These are phyloP conservation scores for Apiotrichum mycotoxinovorans DNA, from an alignment of 1,284 basidiomycete genomes.

Conservation along the genomic window DNA sequence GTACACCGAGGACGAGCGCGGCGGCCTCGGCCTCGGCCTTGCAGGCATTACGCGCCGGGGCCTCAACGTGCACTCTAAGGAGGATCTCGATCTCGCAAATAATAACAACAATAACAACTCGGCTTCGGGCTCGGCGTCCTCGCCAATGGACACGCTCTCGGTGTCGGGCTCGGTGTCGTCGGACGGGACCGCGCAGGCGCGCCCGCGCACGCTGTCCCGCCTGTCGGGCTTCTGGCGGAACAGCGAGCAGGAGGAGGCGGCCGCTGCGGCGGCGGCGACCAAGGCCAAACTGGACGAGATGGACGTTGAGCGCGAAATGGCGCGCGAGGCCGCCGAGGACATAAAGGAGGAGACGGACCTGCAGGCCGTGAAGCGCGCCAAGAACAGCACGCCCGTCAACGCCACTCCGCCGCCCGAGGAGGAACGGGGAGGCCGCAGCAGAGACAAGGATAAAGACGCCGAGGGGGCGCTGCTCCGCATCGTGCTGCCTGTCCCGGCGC, in stretches of 20 bases:
- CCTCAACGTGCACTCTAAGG: slow-evolving; percentile 29
- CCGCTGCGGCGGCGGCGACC: slow-evolving; percentile 8
- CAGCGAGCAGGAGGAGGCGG: neutral
- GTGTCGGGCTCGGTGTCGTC: neutral
- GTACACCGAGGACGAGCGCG: slow-evolving; percentile 14
- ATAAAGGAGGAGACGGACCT: slow-evolving; percentile 23
- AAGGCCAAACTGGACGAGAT: slow-evolving; percentile 34
- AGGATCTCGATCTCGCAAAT: slow-evolving; percentile 20
- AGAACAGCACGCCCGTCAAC: neutral
- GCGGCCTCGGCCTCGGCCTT: slow-evolving; percentile 29
- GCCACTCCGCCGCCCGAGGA: neutral
- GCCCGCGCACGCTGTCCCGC: neutral
- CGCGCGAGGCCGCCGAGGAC: slow-evolving; percentile 29
- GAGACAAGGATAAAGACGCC: neutral
- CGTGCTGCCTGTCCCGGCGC: slow-evolving; percentile 26
- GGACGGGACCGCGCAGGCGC: neutral
- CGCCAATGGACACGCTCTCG: neutral
- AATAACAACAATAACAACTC: neutral
- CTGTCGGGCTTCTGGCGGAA: slow-evolving; percentile 8
- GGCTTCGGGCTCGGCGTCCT: neutral
- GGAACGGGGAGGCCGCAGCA: neutral
- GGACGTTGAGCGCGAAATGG: slow-evolving; percentile 41
- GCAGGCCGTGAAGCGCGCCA: slow-evolving; percentile 23
- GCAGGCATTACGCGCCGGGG: slow-evolving; percentile 31
- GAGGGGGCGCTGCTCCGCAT: slow-evolving; percentile 17